phyloP scores from a whole-genome alignment of 257 asterid species.

The Fraxinus anomala region DNA sequence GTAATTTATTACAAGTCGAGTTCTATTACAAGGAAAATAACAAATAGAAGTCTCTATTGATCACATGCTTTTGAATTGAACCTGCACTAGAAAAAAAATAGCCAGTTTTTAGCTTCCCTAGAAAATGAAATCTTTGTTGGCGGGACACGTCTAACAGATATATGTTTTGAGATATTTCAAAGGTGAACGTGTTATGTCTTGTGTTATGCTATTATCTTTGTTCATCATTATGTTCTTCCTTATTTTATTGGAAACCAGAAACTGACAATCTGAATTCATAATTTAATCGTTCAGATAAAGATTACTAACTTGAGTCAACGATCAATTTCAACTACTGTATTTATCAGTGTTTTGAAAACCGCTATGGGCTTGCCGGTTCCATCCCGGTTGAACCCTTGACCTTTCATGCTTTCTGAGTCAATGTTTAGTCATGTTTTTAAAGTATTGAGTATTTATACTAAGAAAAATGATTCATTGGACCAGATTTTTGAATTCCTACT shows the following conservation, averaged over 20 bases:
- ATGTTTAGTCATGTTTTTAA: background rate
- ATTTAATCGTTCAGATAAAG: too few relatives aligned
- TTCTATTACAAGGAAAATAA: too few relatives aligned
- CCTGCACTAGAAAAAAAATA: background rate
- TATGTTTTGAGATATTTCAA: background rate
- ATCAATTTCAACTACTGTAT: background rate
- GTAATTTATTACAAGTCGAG: too few relatives aligned
- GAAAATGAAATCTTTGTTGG: background rate
- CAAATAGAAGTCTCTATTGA: background rate
- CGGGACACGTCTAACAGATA: too few relatives aligned
- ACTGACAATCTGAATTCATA: too few relatives aligned
- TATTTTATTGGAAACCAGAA: too few relatives aligned
- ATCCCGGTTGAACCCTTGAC: too few relatives aligned
- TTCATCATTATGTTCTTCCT: background rate
- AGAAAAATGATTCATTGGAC: too few relatives aligned
- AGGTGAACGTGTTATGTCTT: background rate
- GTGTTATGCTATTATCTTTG: background rate
- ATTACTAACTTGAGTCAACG: too few relatives aligned
- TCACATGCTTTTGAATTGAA: background rate
- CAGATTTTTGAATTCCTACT: too few relatives aligned
- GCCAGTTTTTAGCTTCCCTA: background rate
- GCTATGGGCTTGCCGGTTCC: too few relatives aligned
- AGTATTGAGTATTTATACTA: background rate
- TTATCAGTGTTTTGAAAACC: too few relatives aligned
- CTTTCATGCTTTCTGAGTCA: background rate